phyloP scores from a whole-genome alignment of 805 yeast genomes.

The Candida qinlingensis region DNA sequence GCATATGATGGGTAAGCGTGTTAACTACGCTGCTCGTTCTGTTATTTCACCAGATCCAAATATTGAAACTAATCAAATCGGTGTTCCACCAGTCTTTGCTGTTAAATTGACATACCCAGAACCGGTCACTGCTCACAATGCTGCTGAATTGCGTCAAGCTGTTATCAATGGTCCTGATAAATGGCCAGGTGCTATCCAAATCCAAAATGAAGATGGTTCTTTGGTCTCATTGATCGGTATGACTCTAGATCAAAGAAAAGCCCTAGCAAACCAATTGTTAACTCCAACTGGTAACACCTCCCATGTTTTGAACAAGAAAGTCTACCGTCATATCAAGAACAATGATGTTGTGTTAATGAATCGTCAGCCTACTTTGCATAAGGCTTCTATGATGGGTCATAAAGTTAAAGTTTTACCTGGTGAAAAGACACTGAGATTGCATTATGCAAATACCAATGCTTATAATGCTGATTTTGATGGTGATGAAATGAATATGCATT shows the following conservation, averaged over 20 bases:
- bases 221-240: conserved; percentile 77
- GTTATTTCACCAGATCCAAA: conserved; percentile 99
- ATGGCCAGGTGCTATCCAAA: conserved; percentile 98
- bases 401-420: conserved; percentile 95
- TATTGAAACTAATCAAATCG: conserved; percentile 95
- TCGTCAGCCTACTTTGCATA: conserved; percentile 98
- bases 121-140: conserved; percentile 91
- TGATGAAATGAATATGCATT: conserved; percentile 99
- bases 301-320: conserved; percentile 79
- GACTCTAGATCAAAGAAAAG: conserved; percentile 91
- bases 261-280: conserved; percentile 87
- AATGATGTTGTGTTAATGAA: conserved; percentile 96
- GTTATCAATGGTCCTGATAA: conserved; percentile 95
- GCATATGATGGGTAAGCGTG: conserved; percentile 99
- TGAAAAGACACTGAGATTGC: conserved; percentile 92
- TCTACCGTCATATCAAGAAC: conserved; percentile 88
- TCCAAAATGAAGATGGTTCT: conserved; percentile 93
- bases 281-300: conserved; percentile 68
- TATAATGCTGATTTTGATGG: conserved; percentile 99
- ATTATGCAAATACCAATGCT: conserved; percentile 98
- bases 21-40: conserved; percentile 97
- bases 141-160: conserved; percentile 85
- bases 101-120: conserved; percentile 94
- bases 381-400: conserved; percentile 99
- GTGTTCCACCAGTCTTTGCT: conserved; percentile 98